Evolutionary conservation across 495 filamentous ascomycete genomes (phyloP), one percentile per base, ranked within the genome.

Genomic region (Staphylotrichum longicolle): DNA sequence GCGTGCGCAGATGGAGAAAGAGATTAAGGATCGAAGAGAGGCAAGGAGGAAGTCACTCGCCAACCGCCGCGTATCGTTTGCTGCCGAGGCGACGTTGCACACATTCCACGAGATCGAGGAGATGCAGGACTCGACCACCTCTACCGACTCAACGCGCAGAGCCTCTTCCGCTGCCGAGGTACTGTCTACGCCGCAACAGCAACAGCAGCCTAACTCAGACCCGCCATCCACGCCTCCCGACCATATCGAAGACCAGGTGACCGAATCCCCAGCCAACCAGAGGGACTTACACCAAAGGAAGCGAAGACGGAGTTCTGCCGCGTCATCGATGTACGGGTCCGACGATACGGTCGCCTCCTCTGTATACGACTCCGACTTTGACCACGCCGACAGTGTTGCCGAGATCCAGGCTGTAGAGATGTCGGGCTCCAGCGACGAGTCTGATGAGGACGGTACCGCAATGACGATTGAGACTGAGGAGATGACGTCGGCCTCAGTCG

Each of bases 71-170:
- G 94, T 99, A 44, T 97, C 93, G 0, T 99, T 99, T 70, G 94
- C 94, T 5, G 94, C 94, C 2, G 94, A 99, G 74, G 94, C 94
- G 12, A 99, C 94, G 8, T 78, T 99, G 39, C 94, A 99, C 70
- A 99, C 94, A 4, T 99, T 96, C 85, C 92, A 97, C 69, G 93
- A 96, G 55, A 84, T 96, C 3, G 93, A 98, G 66, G 88, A 93
- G 58, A 83, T 86, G 61, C 90, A 91, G 61, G 91, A 96, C 68
- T 90, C 89, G 39, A 95, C 91, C 0, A 90, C 88, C 12, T 95
- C 91, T 5, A 92, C 90, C 39, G 82, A 91, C 8, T 84, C 90
- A 7, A 86, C 89, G 20, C 79, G 90, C 64, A 82, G 90, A 59
- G 83, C 85, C 48, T 93, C 89, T 3, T 85, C 83, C 20, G 68